Evolutionary conservation across 805 yeast genomes (phyloP), one percentile per base, ranked within the genome.

Genomic region (Grigorovia humatica): DNA sequence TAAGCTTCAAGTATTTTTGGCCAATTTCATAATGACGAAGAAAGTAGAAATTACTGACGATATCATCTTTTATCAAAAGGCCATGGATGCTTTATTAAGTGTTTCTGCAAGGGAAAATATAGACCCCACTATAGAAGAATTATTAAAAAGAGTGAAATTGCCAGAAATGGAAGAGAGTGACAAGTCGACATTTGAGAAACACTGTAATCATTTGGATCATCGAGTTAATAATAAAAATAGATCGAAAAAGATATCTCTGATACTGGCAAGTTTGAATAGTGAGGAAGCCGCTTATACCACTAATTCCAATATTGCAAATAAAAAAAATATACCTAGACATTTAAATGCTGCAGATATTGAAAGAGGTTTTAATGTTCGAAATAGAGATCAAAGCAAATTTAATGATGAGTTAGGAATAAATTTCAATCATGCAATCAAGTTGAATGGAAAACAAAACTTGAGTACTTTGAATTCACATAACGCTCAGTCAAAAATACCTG

Each of bases 11-110:
- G 3, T 32, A 32, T 11, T 32, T 32, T 8, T 32, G 38, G 15
- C 8, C 6, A 3, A 23, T 6, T 6, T 32, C 11, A 32, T 11
- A 38, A 38, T 38, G 42, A 38, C 18, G 15, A 38, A 15, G 17
- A 46, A 30, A 19, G 13, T n/a, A 17, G 15, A 1, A 8, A 59
- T 55, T 60, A 50, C 49, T 35, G 61, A 60, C 48, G 64, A 60
- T 44, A 30, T 50, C 4, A 29, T 45, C 9, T 62, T 62, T 54
- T 57, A 58, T n/a, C 58, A 51, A 30, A 56, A 57, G 46, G 66
- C 66, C 17, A 60, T 62, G 6, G 64, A 62, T 44, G 64, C 64
- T 27, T 55, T 62, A 2, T 54, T 61, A 13, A 56, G 55, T 2
- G 56, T 59, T 8, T 52, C 60, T 15, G 44, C 55, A 45, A 52